A percentile compares a stretch with the other conserved stretches of the same genome.
Conservation (phyloP, 1,284 basidiomycete genomes). For the Rhodotorula sp. region DNA sequence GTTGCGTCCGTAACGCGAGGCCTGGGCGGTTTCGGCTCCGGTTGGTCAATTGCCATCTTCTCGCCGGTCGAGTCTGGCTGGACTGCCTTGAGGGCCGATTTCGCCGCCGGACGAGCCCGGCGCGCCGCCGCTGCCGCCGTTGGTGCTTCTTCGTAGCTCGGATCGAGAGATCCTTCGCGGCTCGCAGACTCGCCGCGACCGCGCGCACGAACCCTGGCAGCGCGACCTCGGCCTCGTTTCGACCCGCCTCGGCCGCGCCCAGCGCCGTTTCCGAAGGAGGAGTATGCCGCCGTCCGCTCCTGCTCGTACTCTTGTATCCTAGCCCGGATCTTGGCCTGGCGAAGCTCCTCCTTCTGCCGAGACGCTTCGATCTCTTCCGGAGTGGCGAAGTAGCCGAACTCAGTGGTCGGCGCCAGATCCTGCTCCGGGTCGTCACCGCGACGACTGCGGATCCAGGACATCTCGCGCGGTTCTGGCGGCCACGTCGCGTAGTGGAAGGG, state of each 20-base stretch:
- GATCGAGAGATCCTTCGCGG: constrained; percentile 9
- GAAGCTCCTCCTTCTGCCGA: constrained; percentile 5
- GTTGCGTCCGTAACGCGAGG: neutral
- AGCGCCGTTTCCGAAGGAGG: neutral
- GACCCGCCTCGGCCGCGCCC: neutral
- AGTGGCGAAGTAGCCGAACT: constrained; percentile 21
- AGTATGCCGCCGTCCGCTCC: constrained; percentile 5
- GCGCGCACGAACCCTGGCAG: neutral
- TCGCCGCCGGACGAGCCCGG: constrained; percentile 4
- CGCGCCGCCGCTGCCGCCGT: neutral
- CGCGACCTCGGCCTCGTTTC: too few species aligned
- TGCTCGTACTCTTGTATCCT: constrained; percentile 4
- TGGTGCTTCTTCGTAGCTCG: neutral
- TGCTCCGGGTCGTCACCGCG: constrained; percentile 27
- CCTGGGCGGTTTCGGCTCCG: neutral
- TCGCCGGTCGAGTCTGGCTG: neutral
- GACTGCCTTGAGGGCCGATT: constrained; percentile 11
- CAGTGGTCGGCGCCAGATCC: constrained; percentile 3
- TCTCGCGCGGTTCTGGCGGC: constrained; percentile 17
- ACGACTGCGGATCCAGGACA: constrained; percentile 23
- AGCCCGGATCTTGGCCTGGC: constrained; percentile 12
- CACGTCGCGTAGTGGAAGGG: constrained; percentile 24
- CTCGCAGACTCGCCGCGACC: neutral
- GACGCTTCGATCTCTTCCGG: constrained; percentile 13
- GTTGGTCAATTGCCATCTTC: neutral